phyloP scores from a whole-genome alignment of 2,329 filamentous ascomycete species.

The Pseudogymnoascus sp. region DNA sequence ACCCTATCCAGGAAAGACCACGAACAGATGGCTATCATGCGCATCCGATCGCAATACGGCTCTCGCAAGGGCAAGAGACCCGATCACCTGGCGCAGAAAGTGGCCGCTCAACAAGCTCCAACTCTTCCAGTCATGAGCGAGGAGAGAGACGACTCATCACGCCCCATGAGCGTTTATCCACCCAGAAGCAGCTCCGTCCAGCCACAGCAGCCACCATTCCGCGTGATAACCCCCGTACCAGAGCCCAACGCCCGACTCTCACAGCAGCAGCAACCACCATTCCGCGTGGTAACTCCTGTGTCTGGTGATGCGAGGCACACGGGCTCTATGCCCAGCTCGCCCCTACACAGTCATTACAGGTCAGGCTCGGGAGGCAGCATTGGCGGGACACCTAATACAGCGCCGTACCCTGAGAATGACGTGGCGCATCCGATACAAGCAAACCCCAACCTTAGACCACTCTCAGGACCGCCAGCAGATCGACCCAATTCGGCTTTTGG shows the following conservation, averaged over 20 bases:
- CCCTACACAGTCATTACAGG: not conserved
- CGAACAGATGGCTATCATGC: conserved; percentile 79
- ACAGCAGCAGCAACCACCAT: not conserved
- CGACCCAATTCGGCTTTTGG: conserved; percentile 40
- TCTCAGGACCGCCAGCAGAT: conserved; percentile 38
- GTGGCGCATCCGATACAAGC: conserved; percentile 43
- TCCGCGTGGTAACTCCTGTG: not conserved
- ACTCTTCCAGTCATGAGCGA: conserved; percentile 26
- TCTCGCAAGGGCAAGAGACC: conserved; percentile 57
- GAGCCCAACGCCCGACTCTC: not conserved
- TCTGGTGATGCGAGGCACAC: not conserved
- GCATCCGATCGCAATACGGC: conserved; percentile 76
- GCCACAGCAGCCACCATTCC: not conserved
- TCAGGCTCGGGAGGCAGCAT: not conserved
- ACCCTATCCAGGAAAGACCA: conserved; percentile 86
- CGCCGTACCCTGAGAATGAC: conserved; percentile 56
- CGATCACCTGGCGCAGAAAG: conserved; percentile 47
- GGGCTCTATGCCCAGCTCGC: not conserved
- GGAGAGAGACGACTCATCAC: conserved; percentile 17
- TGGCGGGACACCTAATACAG: conserved; percentile 31
- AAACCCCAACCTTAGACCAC: conserved; percentile 43
- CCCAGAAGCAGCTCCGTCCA: conserved; percentile 13
- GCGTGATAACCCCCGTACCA: not conserved
- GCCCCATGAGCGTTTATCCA: not conserved
- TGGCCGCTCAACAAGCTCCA: conserved; percentile 19